Percentiles rank a stretch among this genome's conserved stretches.
Conservation (phyloP, 2,329 filamentous ascomycete species). For the Stagonosporopsis cucurbitacearum region DNA sequence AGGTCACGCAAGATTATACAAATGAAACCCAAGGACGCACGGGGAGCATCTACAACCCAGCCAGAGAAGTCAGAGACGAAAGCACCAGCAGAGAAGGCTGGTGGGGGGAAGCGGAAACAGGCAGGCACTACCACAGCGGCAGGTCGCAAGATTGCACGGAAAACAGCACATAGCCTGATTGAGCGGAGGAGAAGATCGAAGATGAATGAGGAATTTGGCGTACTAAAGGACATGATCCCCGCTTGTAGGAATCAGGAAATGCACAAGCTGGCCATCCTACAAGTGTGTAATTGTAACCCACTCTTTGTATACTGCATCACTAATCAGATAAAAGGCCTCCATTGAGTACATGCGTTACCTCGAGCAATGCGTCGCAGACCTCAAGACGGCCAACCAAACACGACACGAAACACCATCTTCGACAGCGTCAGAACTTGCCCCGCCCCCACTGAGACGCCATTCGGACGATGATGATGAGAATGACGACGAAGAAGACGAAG, state of each 20-base stretch:
- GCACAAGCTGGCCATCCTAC: conserved; percentile 95
- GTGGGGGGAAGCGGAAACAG: conserved; percentile 75
- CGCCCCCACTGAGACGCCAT: conserved; percentile 23
- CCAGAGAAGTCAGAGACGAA: conserved; percentile 32
- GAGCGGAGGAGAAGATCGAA: conserved; percentile 89
- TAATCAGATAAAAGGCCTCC: conserved; percentile 69
- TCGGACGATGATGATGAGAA: conserved; percentile 38
- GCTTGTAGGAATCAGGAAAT: conserved; percentile 93
- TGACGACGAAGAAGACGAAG: conserved; percentile 55
- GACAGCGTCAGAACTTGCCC: conserved; percentile 32
- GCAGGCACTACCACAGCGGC: conserved; percentile 74
- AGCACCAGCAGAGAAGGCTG: conserved; percentile 25
- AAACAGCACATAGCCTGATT: conserved; percentile 95
- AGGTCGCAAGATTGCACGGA: conserved; percentile 91
- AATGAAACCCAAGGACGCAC: conserved; percentile 74
- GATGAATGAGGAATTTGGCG: conserved; percentile 98
- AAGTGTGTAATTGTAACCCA: conserved; percentile 63
- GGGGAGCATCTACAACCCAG: conserved; percentile 32
- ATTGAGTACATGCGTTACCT: conserved; percentile 97
- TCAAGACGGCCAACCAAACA: conserved; percentile 62
- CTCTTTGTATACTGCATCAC: not conserved
- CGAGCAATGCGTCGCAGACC: conserved; percentile 81
- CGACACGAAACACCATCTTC: conserved; percentile 38
- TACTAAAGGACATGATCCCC: conserved; percentile 93
- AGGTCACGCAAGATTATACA: conserved; percentile 96